Base-by-base conservation (phyloP, 1,284 basidiomycete species). In the Microbotryum intermedium region DNA sequence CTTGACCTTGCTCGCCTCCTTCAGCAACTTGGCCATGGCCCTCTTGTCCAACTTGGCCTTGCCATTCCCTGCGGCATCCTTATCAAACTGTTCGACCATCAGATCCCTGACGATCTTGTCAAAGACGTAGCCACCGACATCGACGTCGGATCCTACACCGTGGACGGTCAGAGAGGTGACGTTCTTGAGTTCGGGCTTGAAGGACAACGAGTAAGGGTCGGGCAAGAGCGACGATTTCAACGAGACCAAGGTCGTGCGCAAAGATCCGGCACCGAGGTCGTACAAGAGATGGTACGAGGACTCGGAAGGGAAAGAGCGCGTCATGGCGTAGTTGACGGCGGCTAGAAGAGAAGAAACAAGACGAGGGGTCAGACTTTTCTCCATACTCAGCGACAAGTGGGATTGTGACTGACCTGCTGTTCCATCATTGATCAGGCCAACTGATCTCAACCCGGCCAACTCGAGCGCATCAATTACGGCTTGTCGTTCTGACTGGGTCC, bases 291-390 rank as follows among this genome's bases (percentile, higher is more conserved):
- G 92, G 74, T 85, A 83, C 2, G 75, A 77, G 9, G 78, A 56
- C 11, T 59, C 50, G 16, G 66, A 50, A 1, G 85, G 77, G 79
- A 98, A 98, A 0, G 82, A 82, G 43, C 93, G 83, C 2, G 90
- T 91, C 88, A 97, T 95, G 44, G 93, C 94, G 72, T 90, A 99
- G 78, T 95, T 95, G 67, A 97, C 81, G 9, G 88, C 92, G 29
- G 92, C 85, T 73, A 61, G 4, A 11, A 26, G 30, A 5, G 29
- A 13, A 42, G 25, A 4, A 3, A 16, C 16, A 6, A 20, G 7
- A n/a, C 7, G 23, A 11, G 25, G 25, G 47, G 29, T 53, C 42
- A 53, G 39, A 21, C 11, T 53, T 18, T 28, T 20, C 21, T 54
- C 23, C 11, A 18, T 43, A n/a, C 18, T 18, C 4, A 26, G n/a